phyloP scores from a whole-genome alignment of 2,329 filamentous ascomycete genomes.

The Cladophialophora exuberans region DNA sequence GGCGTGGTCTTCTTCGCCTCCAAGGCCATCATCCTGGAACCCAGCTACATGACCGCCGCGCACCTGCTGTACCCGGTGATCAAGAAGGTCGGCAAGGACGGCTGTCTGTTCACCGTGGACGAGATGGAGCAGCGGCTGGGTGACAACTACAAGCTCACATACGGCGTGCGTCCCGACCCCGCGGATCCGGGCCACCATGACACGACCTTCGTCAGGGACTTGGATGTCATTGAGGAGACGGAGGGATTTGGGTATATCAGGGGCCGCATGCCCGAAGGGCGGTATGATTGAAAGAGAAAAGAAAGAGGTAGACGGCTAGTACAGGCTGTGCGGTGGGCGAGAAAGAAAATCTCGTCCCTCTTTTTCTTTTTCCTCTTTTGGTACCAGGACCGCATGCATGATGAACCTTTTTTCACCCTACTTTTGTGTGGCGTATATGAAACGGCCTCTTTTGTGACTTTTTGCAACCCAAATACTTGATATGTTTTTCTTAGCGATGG shows the following conservation, averaged over 20 bases:
- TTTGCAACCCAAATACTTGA: too few species aligned
- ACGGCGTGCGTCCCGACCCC: slow-evolving; percentile 20
- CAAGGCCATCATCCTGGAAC: slow-evolving; percentile 28
- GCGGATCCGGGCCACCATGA: slow-evolving; percentile 16
- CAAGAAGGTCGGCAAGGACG: slow-evolving; percentile 18
- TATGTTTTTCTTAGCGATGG: too few species aligned
- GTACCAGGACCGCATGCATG: too few species aligned
- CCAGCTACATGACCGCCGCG: slow-evolving; percentile 21
- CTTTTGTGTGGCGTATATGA: too few species aligned
- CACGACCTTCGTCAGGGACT: slow-evolving; percentile 17
- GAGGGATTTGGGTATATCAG: slow-evolving; percentile 24
- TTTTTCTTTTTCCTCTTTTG: too few species aligned
- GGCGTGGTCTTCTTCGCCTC: slow-evolving; percentile 22
- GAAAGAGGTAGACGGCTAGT: too few species aligned
- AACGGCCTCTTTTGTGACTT: too few species aligned
- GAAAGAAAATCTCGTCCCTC: too few species aligned
- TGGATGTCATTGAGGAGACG: slow-evolving; percentile 20
- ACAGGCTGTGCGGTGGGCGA: too few species aligned
- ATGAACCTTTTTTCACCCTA: too few species aligned
- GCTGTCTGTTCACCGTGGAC: slow-evolving; percentile 19
- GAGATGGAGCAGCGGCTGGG: slow-evolving; percentile 11
- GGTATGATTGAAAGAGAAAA: slow-evolving; percentile 18
- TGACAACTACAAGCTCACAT: slow-evolving; percentile 16
- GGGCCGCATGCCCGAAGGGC: slow-evolving; percentile 18
- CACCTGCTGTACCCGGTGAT: slow-evolving; percentile 24